phyloP scores from a whole-genome alignment of 306 rosid species.

The Begonia fuchsioides region DNA sequence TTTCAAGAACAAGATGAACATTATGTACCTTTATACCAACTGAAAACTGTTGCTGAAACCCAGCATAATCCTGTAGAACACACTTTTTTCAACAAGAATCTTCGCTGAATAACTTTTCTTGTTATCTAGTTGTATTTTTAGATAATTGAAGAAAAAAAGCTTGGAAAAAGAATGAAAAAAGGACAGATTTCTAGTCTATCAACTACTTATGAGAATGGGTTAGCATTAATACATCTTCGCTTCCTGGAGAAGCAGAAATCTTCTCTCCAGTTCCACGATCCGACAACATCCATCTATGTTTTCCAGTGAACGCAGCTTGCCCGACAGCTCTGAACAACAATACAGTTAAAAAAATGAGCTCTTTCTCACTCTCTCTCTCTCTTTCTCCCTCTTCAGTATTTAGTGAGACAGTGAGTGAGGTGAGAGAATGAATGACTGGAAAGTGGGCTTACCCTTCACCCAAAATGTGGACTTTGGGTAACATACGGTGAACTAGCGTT shows the following conservation, averaged over 20 bases:
- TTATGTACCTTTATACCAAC: conserved; percentile 76
- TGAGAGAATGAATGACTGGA: background rate
- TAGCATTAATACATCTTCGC: conserved; percentile 28
- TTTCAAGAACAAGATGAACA: background rate
- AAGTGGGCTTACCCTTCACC: conserved; percentile 61
- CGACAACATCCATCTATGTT: conserved; percentile 53
- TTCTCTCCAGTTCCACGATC: conserved; percentile 22
- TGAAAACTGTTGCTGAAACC: conserved; percentile 36
- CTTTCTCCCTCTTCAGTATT: background rate
- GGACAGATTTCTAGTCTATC: no score
- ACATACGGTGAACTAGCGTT: conserved; percentile 26
- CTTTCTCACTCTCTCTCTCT: no score
- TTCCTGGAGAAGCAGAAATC: conserved; percentile 13
- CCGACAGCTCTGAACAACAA: conserved; percentile 43
- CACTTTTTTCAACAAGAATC: no score
- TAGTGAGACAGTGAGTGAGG: background rate
- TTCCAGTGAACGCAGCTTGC: conserved; percentile 59
- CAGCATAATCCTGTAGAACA: conserved; percentile 38
- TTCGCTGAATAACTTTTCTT: background rate
- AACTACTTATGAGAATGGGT: no score
- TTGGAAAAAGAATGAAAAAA: no score
- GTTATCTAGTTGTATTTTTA: no score
- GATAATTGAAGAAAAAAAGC: no score
- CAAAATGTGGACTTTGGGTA: conserved; percentile 43
- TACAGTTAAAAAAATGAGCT: conserved; percentile 15